Percentiles rank a stretch among this genome's conserved stretches.
These are phyloP conservation scores for Hortiboletus campestris DNA, from an alignment of 768 basidiomycete species.

Conservation along the genomic window DNA sequence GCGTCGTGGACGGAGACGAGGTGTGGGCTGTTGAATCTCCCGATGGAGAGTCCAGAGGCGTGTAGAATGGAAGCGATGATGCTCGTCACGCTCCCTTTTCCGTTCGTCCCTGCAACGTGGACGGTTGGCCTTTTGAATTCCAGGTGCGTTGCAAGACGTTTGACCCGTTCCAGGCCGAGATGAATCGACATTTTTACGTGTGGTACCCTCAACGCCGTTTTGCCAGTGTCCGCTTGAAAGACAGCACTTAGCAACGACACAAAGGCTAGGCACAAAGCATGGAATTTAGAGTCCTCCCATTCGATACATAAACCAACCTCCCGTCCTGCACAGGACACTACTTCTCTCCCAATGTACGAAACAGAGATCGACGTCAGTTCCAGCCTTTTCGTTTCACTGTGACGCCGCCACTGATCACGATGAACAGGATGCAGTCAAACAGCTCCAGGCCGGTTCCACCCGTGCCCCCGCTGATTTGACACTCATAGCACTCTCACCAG, in stretches of 20 bases:
- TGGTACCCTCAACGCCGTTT: not conserved
- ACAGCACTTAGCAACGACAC: not conserved
- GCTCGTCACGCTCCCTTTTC: slow-evolving; percentile 91
- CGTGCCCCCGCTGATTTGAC: slow-evolving; percentile 16
- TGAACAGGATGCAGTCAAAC: slow-evolving; percentile 17
- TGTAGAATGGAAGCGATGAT: slow-evolving; percentile 74
- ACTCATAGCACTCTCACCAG: slow-evolving; percentile 18
- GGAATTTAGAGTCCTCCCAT: too few species aligned
- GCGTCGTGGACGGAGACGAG: slow-evolving; percentile 74
- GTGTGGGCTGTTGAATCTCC: slow-evolving; percentile 92
- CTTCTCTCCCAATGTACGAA: slow-evolving; percentile 14
- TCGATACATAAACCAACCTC: not conserved
- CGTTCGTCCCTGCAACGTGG: slow-evolving; percentile 95
- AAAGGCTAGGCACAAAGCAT: too few species aligned
- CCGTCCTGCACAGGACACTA: not conserved
- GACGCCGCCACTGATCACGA: not conserved
- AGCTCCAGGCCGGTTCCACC: slow-evolving; percentile 24
- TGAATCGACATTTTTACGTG: slow-evolving; percentile 58
- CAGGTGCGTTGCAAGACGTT: slow-evolving; percentile 49
- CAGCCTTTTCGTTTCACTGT: not conserved
- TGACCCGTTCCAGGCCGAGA: slow-evolving; percentile 61
- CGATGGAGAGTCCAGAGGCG: slow-evolving; percentile 56
- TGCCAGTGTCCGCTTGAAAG: too few species aligned
- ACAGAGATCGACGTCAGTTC: slow-evolving; percentile 18
- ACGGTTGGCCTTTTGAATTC: slow-evolving; percentile 78